phyloP scores from a whole-genome alignment of 495 filamentous ascomycete genomes.

The Daldinia loculata region DNA sequence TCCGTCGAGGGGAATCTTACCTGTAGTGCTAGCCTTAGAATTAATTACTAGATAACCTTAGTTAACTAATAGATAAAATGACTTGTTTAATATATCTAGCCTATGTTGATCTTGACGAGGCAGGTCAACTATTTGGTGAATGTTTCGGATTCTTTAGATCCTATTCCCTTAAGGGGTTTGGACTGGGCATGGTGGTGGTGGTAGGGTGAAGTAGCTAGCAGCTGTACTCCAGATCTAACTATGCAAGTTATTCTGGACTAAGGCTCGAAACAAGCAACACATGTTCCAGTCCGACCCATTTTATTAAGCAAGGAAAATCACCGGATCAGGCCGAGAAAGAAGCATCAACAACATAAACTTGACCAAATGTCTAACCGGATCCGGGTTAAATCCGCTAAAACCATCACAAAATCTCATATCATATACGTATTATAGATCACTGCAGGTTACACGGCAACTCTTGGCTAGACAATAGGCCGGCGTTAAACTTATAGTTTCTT shows the following conservation, averaged over 20 bases:
- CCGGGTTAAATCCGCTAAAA: not conserved
- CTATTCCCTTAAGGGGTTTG: conserved; percentile 9
- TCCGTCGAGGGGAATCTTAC: not conserved
- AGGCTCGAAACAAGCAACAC: not conserved
- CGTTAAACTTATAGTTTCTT: conserved; percentile 14
- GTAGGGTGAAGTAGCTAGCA: not conserved
- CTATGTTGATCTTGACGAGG: conserved; percentile 6
- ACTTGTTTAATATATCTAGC: not conserved
- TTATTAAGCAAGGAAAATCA: not conserved
- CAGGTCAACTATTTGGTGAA: not conserved
- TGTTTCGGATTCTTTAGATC: conserved; percentile 22
- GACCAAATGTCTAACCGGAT: not conserved
- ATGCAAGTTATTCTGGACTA: not conserved
- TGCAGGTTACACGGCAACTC: not conserved
- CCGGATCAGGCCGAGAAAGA: not conserved
- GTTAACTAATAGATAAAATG: not conserved
- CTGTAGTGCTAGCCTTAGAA: not conserved
- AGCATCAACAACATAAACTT: not conserved
- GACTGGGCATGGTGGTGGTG: too few species aligned
- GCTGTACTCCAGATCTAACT: not conserved
- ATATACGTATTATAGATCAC: conserved; percentile 4
- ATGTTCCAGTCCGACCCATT: not conserved
- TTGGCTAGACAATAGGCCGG: conserved; percentile 28
- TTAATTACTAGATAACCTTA: not conserved
- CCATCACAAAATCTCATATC: not conserved